phyloP scores from a whole-genome alignment of 2,329 filamentous ascomycete species.

The Cordyceps pruinosa region DNA sequence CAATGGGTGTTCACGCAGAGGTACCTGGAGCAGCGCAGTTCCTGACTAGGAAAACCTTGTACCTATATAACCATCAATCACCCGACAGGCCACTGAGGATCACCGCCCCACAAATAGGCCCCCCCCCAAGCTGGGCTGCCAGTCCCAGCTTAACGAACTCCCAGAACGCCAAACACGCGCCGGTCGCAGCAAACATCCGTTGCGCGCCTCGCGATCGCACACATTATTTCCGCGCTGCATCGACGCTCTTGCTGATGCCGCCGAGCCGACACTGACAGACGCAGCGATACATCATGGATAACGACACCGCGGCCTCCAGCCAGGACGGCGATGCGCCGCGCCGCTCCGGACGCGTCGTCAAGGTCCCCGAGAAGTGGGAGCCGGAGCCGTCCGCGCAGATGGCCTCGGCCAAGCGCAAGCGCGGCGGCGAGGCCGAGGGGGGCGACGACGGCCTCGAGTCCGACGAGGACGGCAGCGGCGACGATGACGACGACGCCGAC shows the following conservation, averaged over 20 bases:
- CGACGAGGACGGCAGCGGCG: conserved; percentile 36
- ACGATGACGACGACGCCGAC: conserved; percentile 42
- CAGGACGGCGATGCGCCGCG: conserved; percentile 50
- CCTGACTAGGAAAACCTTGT: background rate
- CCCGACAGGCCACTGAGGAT: background rate
- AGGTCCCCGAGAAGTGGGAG: conserved; percentile 52
- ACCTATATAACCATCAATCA: background rate
- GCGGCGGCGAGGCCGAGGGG: conserved; percentile 40
- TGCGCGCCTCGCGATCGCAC: conserved; percentile 20
- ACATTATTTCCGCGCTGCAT: background rate
- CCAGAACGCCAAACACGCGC: conserved; percentile 20
- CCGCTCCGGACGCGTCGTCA: conserved; percentile 62
- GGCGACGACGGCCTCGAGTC: conserved; percentile 40
- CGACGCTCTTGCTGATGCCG: conserved; percentile 17
- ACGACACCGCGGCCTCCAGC: conserved; percentile 47
- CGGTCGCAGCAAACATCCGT: conserved; percentile 21
- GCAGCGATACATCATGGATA: conserved; percentile 40
- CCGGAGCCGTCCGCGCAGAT: conserved; percentile 38
- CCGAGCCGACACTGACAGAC: background rate
- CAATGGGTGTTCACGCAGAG: no score
- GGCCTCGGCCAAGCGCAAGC: conserved; percentile 51
- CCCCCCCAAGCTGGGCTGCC: background rate
- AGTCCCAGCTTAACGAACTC: conserved; percentile 9
- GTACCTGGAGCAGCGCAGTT: background rate
- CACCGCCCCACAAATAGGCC: background rate